These are phyloP conservation scores for Pythium folliculosum DNA, from an alignment of 352 stramenopile genomes.

Conservation along the genomic window DNA sequence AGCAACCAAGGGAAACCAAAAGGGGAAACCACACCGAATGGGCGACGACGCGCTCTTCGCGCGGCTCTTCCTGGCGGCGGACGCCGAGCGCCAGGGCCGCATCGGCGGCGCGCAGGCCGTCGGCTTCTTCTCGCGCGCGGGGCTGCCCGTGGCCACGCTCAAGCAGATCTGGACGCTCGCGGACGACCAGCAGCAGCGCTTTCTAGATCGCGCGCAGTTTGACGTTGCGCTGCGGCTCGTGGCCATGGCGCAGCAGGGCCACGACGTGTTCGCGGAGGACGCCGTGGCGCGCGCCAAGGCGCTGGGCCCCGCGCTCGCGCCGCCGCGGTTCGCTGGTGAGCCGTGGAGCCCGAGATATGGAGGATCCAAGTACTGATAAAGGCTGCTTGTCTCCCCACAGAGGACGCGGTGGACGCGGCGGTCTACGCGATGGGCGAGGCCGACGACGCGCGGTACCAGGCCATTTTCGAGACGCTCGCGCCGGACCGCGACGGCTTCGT, in stretches of 20 bases:
- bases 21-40: conserved; percentile 3
- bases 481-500: conserved; percentile 17
- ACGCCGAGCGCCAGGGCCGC: conserved; percentile 19
- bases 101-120: conserved; percentile 32
- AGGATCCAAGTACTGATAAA: neutral
- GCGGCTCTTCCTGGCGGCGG: conserved; percentile 36
- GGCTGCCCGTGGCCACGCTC: conserved; percentile 32
- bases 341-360: neutral
- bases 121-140: conserved; percentile 31
- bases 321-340: conserved; percentile 27
- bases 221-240: conserved; percentile 35
- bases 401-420: conserved; percentile 24
- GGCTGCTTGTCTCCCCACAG: too few relatives aligned
- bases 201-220: conserved; percentile 23
- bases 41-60: conserved; percentile 11
- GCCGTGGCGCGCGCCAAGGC: conserved; percentile 1
- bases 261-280: conserved; percentile 16
- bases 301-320: conserved; percentile 12
- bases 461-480: conserved; percentile 29
- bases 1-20: conserved; percentile 12
- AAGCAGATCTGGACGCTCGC: conserved; percentile 40
- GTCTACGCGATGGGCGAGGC: conserved; percentile 22
- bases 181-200: conserved; percentile 23
- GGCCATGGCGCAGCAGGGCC: conserved; percentile 33
- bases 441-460: conserved; percentile 30